Base-by-base conservation (phyloP, 2,329 filamentous ascomycete genomes). In the Chaetomiaceae sp. region DNA sequence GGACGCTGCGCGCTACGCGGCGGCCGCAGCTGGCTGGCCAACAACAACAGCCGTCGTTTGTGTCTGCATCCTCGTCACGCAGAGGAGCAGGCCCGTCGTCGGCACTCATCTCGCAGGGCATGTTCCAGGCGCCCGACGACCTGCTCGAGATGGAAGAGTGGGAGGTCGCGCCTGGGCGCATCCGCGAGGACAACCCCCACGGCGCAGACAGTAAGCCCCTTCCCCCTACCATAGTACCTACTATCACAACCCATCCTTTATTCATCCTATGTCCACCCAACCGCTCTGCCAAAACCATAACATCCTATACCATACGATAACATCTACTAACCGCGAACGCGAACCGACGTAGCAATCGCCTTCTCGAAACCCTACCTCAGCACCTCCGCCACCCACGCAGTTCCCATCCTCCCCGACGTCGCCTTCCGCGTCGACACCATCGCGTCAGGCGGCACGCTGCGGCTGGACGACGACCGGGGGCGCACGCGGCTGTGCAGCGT, bases 311-410 rank as follows among this genome's bases (percentile, higher is more conserved):
- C n/a, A n/a, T n/a, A n/a, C n/a, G n/a, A n/a, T n/a, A n/a, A n/a
- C n/a, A n/a, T n/a, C n/a, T n/a, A n/a, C n/a, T n/a, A n/a, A n/a
- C n/a, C n/a, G n/a, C n/a, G n/a, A n/a, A n/a, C n/a, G n/a, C n/a
- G n/a, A n/a, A n/a, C n/a, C n/a, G n/a, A n/a, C 22, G 4, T 41
- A 64, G 63, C 58, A 36, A 51, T 63, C 15, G 64, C 63, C 10
- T 63, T 60, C 39, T 66, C 65, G 29, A 64, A 63, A n/a, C 50
- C 61, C 2, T 65, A 58, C 48, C 56, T 67, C n/a, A n/a, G n/a
- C n/a, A n/a, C n/a, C 8, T 58, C 55, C 6, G 52, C 55, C 3
- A 40, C 49, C 7, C 51, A 58, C 11, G 48, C 48, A 6, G 53
- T 61, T 2, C 54, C 48, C 1, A 54, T 65, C 17, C 53, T 51